Evolutionary conservation across 208 protist species (phyloP).

Genomic region (Acanthamoeba polyphaga): DNA sequence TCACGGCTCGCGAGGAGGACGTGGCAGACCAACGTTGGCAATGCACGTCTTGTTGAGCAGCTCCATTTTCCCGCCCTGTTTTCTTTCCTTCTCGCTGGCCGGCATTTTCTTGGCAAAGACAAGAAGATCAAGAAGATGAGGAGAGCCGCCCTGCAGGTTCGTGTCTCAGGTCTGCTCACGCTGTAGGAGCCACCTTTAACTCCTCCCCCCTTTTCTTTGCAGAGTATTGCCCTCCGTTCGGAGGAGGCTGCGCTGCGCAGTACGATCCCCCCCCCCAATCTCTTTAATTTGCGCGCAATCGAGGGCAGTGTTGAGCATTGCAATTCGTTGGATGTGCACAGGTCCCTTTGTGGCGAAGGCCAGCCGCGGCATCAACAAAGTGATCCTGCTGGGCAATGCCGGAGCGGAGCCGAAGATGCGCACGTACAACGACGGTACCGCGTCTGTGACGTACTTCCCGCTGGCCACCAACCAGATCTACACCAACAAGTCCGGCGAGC

Average conservation of each 20-base stretch:
- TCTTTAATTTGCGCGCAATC: not conserved
- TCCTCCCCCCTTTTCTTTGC: not conserved
- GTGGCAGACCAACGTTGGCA: no score
- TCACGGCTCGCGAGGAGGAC: no score
- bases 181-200: no score
- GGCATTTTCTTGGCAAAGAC: no score
- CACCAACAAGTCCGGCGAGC: conserved; percentile 45
- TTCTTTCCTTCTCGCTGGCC: not conserved
- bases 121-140: not conserved
- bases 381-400: conserved; percentile 50
- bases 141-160: not conserved
- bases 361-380: conserved; percentile 30
- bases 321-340: not conserved
- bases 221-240: not conserved
- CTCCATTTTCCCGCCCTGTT: not conserved
- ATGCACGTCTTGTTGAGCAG: no score
- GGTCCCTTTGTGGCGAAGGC: not conserved
- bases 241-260: not conserved
- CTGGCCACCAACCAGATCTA: conserved; percentile 64
- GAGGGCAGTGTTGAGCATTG: not conserved
- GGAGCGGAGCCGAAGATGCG: conserved; percentile 17
- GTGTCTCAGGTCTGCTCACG: not conserved
- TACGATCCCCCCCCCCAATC: not conserved
- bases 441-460: conserved; percentile 39
- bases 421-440: conserved; percentile 44